phyloP scores from a whole-genome alignment of 768 basidiomycete species.

The Sarcodon aspratus region DNA sequence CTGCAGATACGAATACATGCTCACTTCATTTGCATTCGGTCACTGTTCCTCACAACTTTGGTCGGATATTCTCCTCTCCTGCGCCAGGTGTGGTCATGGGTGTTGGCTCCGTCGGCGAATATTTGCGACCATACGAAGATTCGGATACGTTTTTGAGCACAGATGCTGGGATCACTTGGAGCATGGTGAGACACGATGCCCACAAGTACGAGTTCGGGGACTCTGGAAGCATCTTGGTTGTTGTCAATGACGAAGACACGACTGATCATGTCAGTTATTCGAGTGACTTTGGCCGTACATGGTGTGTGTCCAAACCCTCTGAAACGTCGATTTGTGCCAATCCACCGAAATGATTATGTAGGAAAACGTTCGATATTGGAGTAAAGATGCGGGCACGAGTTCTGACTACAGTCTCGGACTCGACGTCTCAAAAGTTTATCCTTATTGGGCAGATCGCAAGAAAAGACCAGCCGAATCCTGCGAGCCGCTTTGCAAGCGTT shows the following conservation, averaged over 20 bases:
- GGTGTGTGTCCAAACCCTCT: conserved; percentile 36
- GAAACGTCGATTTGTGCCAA: not conserved
- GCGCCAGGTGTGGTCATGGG: conserved; percentile 95
- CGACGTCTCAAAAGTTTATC: conserved; percentile 93
- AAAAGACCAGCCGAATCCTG: conserved; percentile 36
- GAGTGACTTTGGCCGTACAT: conserved; percentile 69
- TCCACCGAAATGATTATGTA: conserved; percentile 16
- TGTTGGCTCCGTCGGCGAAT: conserved; percentile 78
- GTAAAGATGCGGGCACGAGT: conserved; percentile 60
- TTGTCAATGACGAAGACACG: conserved; percentile 76
- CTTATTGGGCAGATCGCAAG: conserved; percentile 71
- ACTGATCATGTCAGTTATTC: conserved; percentile 68
- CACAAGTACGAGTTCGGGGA: conserved; percentile 98
- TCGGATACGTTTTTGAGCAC: conserved; percentile 90
- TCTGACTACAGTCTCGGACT: conserved; percentile 87
- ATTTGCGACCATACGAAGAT: conserved; percentile 64
- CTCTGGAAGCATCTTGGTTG: conserved; percentile 66
- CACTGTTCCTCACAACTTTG: conserved; percentile 86
- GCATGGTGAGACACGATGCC: conserved; percentile 60
- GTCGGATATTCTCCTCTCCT: conserved; percentile 87
- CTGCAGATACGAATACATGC: conserved; percentile 46
- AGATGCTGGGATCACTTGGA: conserved; percentile 84
- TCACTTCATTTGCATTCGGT: conserved; percentile 91
- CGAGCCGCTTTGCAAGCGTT: conserved; percentile 59
- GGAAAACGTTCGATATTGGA: conserved; percentile 63